Percentiles rank a stretch among this genome's conserved stretches.
These are phyloP conservation scores for Colletotrichum agaves DNA, from an alignment of 2,329 filamentous ascomycete species.

Conservation along the genomic window DNA sequence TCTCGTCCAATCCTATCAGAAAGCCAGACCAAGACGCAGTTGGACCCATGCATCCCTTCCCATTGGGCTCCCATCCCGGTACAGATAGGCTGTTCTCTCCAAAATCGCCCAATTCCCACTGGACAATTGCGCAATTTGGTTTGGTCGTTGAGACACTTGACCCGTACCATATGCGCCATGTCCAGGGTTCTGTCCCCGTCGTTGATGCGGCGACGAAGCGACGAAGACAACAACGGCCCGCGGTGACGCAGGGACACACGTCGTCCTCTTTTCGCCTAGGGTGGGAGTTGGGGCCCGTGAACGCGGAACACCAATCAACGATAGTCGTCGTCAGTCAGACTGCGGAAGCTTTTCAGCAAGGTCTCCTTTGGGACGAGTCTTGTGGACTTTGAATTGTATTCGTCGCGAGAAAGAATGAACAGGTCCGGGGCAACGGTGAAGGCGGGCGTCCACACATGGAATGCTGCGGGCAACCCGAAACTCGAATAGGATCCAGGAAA, in stretches of 20 bases:
- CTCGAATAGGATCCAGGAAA: conserved; percentile 5
- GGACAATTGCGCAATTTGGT: conserved; percentile 27
- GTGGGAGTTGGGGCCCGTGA: background rate
- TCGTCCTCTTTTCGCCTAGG: conserved; percentile 10
- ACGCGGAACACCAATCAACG: background rate
- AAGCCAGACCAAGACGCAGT: conserved; percentile 8
- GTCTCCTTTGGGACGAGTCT: conserved; percentile 24
- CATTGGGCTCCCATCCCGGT: conserved; percentile 23
- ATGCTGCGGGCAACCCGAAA: conserved; percentile 24
- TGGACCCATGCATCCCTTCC: conserved; percentile 20
- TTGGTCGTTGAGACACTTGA: conserved; percentile 32
- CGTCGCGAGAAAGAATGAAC: background rate
- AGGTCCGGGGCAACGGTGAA: conserved; percentile 7
- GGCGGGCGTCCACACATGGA: conserved; percentile 5
- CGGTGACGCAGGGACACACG: conserved; percentile 21
- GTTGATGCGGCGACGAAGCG: conserved; percentile 34
- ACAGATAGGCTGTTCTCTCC: conserved; percentile 26
- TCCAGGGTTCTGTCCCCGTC: conserved; percentile 23
- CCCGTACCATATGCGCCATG: conserved; percentile 16
- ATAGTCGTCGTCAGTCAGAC: background rate
- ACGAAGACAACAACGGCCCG: conserved; percentile 22
- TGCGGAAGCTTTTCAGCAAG: conserved; percentile 19
- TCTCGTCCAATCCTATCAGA: conserved; percentile 15
- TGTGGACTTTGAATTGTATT: background rate
- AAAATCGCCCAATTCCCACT: conserved; percentile 17